Base-by-base conservation (phyloP, 2,329 filamentous ascomycete species). In the Colletotrichum orbiculare region DNA sequence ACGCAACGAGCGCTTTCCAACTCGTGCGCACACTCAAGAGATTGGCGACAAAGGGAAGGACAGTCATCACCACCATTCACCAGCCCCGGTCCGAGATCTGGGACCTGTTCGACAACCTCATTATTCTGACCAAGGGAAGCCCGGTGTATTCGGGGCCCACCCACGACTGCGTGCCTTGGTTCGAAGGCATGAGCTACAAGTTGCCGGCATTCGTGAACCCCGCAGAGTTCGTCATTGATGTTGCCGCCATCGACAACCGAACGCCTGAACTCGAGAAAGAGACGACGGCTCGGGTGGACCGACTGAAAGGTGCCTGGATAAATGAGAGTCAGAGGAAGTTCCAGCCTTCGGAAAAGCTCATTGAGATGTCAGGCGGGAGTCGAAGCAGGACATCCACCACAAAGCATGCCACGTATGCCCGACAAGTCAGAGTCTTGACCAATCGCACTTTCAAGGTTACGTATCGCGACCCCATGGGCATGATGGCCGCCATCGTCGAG, bases 11-110 rank as follows among this genome's bases (percentile, higher is more conserved):
- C 71, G 91, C 91, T 0, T 92, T 88, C 69, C 91, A 93, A 69
- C 83, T 94, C 0, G 82, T 94, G 0, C 82, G 87, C 38, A 93
- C 90, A 0, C 76, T 94, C 8, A 92, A 93, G 71, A 81, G 78
- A 8, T 80, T 94, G 2, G 89, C 91, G 0, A 81, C 81, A 41
- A 90, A 90, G 72, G 91, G 90, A 0, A 81, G 91, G 33, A 94
- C 90, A 0, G 82, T 94, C 59, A 85, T 94, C 12, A 89, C 89
- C 0, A 93, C 90, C 0, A 91, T 94, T 41, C 91, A 94, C 73
- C 90, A 93, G 67, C 91, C 91, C 17, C 83, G 91, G 17, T 93
- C 90, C 0, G 91, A 94, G 73, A 94, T 94, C 12, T 94, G 91
- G 91, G 84, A 87, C 38, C 82, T 93, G 13, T 92, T 94, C 71